Evolutionary conservation across 2,329 filamentous ascomycete species (phyloP), one percentile per base, ranked within the genome.

Genomic region (Aureobasidium sp.): DNA sequence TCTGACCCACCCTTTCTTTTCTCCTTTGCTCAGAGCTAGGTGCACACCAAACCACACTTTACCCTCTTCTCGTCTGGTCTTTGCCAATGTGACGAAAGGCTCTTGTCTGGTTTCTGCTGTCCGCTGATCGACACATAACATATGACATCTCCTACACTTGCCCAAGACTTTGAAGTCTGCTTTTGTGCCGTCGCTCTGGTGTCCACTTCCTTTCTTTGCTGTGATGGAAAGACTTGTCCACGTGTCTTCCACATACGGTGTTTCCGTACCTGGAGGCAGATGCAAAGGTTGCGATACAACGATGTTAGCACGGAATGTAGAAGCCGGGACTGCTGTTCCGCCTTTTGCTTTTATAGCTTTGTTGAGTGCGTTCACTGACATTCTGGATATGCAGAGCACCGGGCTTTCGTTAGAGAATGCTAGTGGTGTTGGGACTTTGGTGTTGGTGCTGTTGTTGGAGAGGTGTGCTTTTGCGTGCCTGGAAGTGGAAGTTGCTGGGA

Each of bases 41-140:
- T 99, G 93, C 63, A 88, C 85, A 5, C 94, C 94, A 77, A 99
- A 99, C 67, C 88, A 88, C 2, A 97, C 88, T 74, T 92, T 92
- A 1, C 92, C 90, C 57, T 89, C 86, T 66, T 90, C 86, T 62
- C 90, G 84, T 67, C 94, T 84, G 12, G 90, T 96, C 78, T 95
- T 96, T 1, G 89, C 87, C 63, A 99, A 77, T 0, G 92, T 97
- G 3, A 89, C 84, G 71, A 94, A 96, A 0, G 94, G 94, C 73
- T 97, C 94, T 65, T 91, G 85, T 66, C 86, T 85, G 72, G 86
- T 89, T 65, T 85, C 81, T 0, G 86, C 92, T 13, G 88, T 96
- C 51, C 85, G 79, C 73, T 97, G 94, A 70, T 99, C 87, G 50
- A 97, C 85, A 71, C 93, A 97, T 10, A 99, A 88, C 92, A 99